These are phyloP conservation scores for Colletotrichum tropicale DNA, from an alignment of 2,329 filamentous ascomycete species.

Conservation along the genomic window DNA sequence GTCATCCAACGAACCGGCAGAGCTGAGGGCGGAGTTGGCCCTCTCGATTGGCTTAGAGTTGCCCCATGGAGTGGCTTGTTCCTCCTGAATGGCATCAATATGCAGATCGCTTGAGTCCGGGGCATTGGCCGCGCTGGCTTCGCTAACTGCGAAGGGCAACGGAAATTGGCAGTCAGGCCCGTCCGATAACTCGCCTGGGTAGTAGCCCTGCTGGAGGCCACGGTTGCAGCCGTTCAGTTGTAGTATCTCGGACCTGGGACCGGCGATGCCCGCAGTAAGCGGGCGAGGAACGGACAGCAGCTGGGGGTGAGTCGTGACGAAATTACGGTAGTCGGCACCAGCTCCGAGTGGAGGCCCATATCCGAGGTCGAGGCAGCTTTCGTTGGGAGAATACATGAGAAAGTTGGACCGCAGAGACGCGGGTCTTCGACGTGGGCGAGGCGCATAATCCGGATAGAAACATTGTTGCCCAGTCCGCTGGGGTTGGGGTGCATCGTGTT, in stretches of 20 bases:
- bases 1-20: background rate
- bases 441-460: background rate
- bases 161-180: background rate
- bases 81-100: background rate
- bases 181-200: background rate
- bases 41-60: background rate
- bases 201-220: background rate
- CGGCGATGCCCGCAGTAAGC: accelerated
- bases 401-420: background rate
- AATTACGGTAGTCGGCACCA: background rate
- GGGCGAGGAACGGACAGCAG: background rate
- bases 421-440: background rate
- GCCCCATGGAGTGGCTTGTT: background rate
- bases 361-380: background rate
- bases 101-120: background rate
- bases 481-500: background rate
- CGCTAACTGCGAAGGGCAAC: background rate
- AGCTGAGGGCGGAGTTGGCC: background rate
- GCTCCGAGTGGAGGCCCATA: background rate
- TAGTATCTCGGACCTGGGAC: background rate
- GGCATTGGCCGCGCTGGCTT: background rate
- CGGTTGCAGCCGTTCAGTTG: background rate
- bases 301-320: background rate
- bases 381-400: background rate
- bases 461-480: background rate